These are phyloP conservation scores for Talaromyces adpressus DNA, from an alignment of 495 filamentous ascomycete genomes.

Conservation along the genomic window DNA sequence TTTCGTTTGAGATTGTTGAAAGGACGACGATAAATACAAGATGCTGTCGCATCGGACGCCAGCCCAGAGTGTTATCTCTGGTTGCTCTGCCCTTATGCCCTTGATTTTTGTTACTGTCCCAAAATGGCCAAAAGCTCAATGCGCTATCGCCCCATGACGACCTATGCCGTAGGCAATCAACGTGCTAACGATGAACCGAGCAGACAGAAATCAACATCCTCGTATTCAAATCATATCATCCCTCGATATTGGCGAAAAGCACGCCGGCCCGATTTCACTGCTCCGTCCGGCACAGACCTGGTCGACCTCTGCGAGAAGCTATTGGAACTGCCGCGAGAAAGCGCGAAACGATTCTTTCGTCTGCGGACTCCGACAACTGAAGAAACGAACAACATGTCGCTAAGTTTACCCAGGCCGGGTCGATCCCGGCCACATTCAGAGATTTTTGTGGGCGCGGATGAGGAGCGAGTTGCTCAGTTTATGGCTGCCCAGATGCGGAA, in stretches of 20 bases:
- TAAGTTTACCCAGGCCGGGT: slow-evolving; percentile 17
- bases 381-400: not conserved
- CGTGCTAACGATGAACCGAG: slow-evolving; percentile 2
- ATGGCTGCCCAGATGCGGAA: slow-evolving; percentile 19
- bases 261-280: not conserved
- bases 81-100: not conserved
- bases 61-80: not conserved
- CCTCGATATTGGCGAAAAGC: not conserved
- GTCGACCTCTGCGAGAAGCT: not conserved
- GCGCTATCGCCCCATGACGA: slow-evolving; percentile 8
- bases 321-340: not conserved
- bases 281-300: not conserved
- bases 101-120: not conserved
- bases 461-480: slow-evolving; percentile 22
- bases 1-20: not conserved
- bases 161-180: not conserved
- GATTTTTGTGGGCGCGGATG: slow-evolving; percentile 29
- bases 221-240: not conserved
- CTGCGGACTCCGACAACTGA: slow-evolving; percentile 23
- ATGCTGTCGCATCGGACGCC: not conserved
- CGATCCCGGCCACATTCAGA: slow-evolving; percentile 35
- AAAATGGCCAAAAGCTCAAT: not conserved
- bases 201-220: not conserved
- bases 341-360: slow-evolving; percentile 38
- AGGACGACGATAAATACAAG: not conserved